Base-by-base conservation (phyloP, 2,329 filamentous ascomycete genomes). In the Pseudocercospora fuligena region DNA sequence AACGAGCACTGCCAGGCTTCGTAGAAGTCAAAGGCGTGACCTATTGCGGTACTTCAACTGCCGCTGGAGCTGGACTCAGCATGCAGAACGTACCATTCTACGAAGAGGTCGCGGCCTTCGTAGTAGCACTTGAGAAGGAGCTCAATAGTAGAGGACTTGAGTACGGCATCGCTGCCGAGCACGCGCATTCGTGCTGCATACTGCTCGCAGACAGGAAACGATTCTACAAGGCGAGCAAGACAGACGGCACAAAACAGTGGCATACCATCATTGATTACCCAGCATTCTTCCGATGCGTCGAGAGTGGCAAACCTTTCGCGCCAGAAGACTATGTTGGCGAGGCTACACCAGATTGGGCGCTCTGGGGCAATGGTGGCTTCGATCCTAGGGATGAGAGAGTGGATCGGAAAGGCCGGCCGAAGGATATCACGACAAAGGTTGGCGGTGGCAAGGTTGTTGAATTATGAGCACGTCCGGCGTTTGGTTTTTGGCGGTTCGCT, bases 81-180 rank as follows among this genome's bases (percentile, higher is more conserved):
- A 98, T 98, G 94, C 88, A 92, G 74, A 98, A 98, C 76, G 95
- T 98, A 9, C 94, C 94, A 0, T 98, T 97, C 76, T 98, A 97
- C 81, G 90, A 91, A 78, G 94, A 97, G 80, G 92, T 97, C 2
- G 87, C 87, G 40, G 88, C 89, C 2, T 98, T 97, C 75, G 93
- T 96, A 9, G 85, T 87, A 46, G 89, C 90, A 0, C 85, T 97
- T 0, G 88, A 94, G 69, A 81, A 82, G 36, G 89, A 91, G 67
- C 83, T 98, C 12, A 82, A 84, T 43, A 84, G 85, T 60, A 86
- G 92, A 47, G 92, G 92, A 0, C 83, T 98, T 6, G 84, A 84
- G 1, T 98, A 98, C 74, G 94, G 94, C 19, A 94, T 98, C 72
- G 94, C 92, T 0, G 95, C 94, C 1, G 95, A 98, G 81, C 94